These are phyloP conservation scores for Penicillium antarcticum DNA, from an alignment of 495 filamentous ascomycete genomes.

Conservation along the genomic window DNA sequence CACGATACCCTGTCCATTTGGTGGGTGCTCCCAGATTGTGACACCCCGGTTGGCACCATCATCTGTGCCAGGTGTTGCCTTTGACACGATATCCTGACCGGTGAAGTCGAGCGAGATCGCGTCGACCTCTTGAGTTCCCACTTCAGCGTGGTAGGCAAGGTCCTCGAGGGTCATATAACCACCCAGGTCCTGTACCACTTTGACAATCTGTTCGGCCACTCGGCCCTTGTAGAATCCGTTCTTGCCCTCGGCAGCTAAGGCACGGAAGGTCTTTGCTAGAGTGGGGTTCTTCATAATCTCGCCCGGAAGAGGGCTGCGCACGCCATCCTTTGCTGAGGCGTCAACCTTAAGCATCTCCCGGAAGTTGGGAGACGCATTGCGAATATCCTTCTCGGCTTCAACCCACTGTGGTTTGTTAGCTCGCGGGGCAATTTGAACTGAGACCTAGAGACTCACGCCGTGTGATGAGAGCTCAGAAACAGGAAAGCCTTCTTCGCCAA, in stretches of 20 bases:
- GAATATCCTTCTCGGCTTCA: constrained; percentile 54
- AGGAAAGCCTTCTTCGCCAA: constrained; percentile 87
- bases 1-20: constrained; percentile 96
- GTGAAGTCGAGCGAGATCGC: constrained; percentile 77
- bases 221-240: constrained; percentile 87
- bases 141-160: constrained; percentile 68
- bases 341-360: constrained; percentile 81
- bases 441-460: constrained; percentile 53
- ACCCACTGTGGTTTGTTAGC: constrained; percentile 56
- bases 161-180: constrained; percentile 79
- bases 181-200: constrained; percentile 71
- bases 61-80: constrained; percentile 39
- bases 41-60: constrained; percentile 55
- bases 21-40: constrained; percentile 93
- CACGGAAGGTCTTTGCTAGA: constrained; percentile 77
- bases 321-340: constrained; percentile 58
- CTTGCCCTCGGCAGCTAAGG: constrained; percentile 76
- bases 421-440: background rate
- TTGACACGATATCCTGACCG: constrained; percentile 60
- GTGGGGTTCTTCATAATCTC: constrained; percentile 86
- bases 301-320: constrained; percentile 70
- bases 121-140: constrained; percentile 73
- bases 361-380: constrained; percentile 74
- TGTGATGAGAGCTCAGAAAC: constrained; percentile 75
- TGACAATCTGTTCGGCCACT: constrained; percentile 74